Evolutionary conservation across 2,329 filamentous ascomycete genomes (phyloP), one percentile per base, ranked within the genome.

Genomic region (Verticillium nonalfalfae): DNA sequence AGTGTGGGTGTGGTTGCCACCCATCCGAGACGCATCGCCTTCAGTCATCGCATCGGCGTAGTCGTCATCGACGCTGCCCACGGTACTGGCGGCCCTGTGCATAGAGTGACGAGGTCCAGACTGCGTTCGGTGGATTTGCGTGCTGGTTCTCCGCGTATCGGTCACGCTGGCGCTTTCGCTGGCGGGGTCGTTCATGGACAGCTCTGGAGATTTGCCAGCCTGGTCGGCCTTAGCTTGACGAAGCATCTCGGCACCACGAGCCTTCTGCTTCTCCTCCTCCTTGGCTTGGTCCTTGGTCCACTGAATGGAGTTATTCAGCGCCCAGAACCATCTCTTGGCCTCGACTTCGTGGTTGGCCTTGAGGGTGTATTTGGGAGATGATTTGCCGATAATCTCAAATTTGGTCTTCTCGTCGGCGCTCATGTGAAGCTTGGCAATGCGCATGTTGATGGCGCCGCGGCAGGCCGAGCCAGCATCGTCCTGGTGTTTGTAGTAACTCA

Each of bases 401-500:
- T 94, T 93, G 56, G 93, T 94, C 79, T 98, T 99, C 73, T 99
- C 95, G 67, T 97, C 93, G 0, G 94, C 85, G 71, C 96, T 96
- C 93, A 99, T 98, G 75, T 94, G 90, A 35, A 99, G 83, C 70
- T 88, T 89, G 31, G 95, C 95, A 67, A 99, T 99, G 64, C 90
- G 90, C 93, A 99, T 99, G 74, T 98, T 98, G 77, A 99, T 99
- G 59, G 95, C 95, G 62, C 95, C 95, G 64, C 95, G 92, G 73
- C 95, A 99, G 61, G 95, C 95, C 59, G 93, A 96, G 31, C 93
- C 95, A 36, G 93, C 91, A 73, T 99, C 95, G 72, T 99, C 95
- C 77, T 99, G 95, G 74, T 98, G 92, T 77, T 99, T 99, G 80
- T 98, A 99, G 78, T 99, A 99, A 75, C 95, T 98, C 67, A 99